These are phyloP conservation scores for Chytriomyces confervae DNA, from an alignment of 192 early-diverging fungal genomes.

Conservation along the genomic window DNA sequence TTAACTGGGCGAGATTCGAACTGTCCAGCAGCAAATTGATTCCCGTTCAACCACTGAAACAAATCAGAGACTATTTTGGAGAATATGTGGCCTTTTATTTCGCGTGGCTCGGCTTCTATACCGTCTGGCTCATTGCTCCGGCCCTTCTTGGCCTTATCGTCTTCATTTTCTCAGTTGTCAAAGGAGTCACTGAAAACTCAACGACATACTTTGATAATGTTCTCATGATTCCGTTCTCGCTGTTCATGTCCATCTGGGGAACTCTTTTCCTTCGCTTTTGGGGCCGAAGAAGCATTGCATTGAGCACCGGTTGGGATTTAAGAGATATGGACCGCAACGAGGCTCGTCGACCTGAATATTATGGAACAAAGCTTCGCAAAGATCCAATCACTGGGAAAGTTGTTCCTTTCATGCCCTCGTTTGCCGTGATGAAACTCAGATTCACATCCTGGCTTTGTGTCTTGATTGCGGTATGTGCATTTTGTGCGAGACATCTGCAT, in stretches of 20 bases:
- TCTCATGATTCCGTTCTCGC: slow-evolving; percentile 58
- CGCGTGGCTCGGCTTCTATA: slow-evolving; percentile 72
- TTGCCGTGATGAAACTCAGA: neutral
- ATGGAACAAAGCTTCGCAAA: slow-evolving; percentile 48
- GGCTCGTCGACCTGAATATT: slow-evolving; percentile 65
- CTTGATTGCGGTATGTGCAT: slow-evolving; percentile 13
- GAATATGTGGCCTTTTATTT: slow-evolving; percentile 74
- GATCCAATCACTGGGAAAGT: slow-evolving; percentile 60
- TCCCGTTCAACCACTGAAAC: slow-evolving; percentile 24
- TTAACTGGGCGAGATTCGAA: slow-evolving; percentile 48
- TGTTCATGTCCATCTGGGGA: slow-evolving; percentile 69
- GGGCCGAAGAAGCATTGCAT: slow-evolving; percentile 58
- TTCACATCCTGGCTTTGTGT: neutral
- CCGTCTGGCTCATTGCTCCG: slow-evolving; percentile 60
- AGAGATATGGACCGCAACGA: slow-evolving; percentile 57
- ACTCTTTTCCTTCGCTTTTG: slow-evolving; percentile 67
- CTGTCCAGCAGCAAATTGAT: slow-evolving; percentile 4
- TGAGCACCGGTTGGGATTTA: slow-evolving; percentile 63
- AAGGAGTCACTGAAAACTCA: slow-evolving; percentile 25
- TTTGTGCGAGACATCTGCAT: neutral
- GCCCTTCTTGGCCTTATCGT: slow-evolving; percentile 57
- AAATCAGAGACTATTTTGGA: slow-evolving; percentile 65
- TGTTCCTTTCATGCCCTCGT: slow-evolving; percentile 33
- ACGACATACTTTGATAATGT: slow-evolving; percentile 62
- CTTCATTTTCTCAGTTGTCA: slow-evolving; percentile 58